Base-by-base conservation (phyloP, 768 basidiomycete genomes). In the Xanthoconium purpureum region DNA sequence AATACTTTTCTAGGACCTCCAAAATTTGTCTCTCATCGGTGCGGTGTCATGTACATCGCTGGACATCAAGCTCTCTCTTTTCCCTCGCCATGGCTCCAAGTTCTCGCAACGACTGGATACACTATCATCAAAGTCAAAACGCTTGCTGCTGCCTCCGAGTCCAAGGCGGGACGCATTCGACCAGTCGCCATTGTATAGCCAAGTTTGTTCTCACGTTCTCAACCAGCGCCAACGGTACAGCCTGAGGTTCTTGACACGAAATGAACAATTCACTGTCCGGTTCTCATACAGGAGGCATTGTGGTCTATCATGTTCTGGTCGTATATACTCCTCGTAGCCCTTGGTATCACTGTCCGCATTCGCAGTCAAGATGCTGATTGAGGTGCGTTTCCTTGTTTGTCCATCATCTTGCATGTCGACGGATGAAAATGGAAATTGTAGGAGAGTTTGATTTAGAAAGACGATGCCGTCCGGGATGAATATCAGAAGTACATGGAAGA, bases 261-360 rank as follows among this genome's bases (percentile, higher is more conserved):
- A 20, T 33, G 24, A 17, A 42, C 37, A 43, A 18, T 1, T 37
- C 18, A 30, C 3, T 68, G 64, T 13, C 38, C 48, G 0, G 55
- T 63, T 2, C 64, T 73, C 20, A 29, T 63, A 12, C 60, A 69
- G 29, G 47, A 35, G 15, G 35, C 20, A 29, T 35, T 50, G 28
- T 63, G 57, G 59, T 50, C 64, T 2, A 50, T 63, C 20, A 71
- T 72, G 61, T 67, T 65, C 33, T 73, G 72, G 72, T 72, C 72
- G 1, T 72, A 69, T 43, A 48, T 52, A 10, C 68, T 69, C 11
- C 53, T 72, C 30, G 56, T 63, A 2, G 54, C 59, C 10, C 57
- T 69, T 45, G 60, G 40, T 14, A 50, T 66, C 42, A 58, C 54
- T 1, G 15, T 38, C 30, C 9, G 63, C 63, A 37, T 64, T 73